Percentiles rank a stretch among this genome's conserved stretches.
These are phyloP conservation scores for Lasiodiplodia gonubiensis DNA, from an alignment of 2,329 filamentous ascomycete genomes.

Conservation along the genomic window DNA sequence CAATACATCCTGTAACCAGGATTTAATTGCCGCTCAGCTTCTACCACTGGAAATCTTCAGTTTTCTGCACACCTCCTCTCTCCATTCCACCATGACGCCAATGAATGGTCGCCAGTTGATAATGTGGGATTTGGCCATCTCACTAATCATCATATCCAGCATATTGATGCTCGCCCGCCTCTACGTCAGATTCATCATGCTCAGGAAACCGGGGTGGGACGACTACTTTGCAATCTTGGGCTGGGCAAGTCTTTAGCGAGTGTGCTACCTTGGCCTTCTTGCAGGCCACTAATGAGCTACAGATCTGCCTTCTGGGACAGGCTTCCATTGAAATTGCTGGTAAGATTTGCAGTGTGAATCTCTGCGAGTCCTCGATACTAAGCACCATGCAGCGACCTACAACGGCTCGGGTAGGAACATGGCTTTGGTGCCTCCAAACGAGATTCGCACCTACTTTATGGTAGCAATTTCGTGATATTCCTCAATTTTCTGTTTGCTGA, in stretches of 20 bases:
- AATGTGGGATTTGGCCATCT: conserved; percentile 32
- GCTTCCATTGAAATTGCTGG: conserved; percentile 21
- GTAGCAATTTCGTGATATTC: conserved; percentile 22
- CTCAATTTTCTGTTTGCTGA: conserved; percentile 12
- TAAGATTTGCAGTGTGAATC: not conserved
- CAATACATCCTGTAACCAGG: not conserved
- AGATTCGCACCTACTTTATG: conserved; percentile 32
- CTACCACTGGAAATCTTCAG: not conserved
- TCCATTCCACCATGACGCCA: not conserved
- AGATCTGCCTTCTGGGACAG: conserved; percentile 19
- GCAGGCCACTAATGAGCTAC: not conserved
- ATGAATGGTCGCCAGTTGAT: conserved; percentile 22
- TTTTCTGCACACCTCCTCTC: not conserved
- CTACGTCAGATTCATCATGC: conserved; percentile 40
- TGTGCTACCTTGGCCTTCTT: not conserved
- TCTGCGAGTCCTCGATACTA: not conserved
- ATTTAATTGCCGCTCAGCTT: not conserved
- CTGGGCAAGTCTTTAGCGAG: conserved; percentile 32
- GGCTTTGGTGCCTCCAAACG: conserved; percentile 29
- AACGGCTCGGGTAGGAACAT: conserved; percentile 36
- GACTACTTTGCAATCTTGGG: conserved; percentile 39
- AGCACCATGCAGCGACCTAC: conserved; percentile 18
- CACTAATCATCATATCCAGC: conserved; percentile 40
- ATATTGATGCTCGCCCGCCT: conserved; percentile 37
- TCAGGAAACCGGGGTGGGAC: conserved; percentile 40